Evolutionary conservation across 306 rosid genomes (phyloP).

Genomic region (Ormosia emarginata): DNA sequence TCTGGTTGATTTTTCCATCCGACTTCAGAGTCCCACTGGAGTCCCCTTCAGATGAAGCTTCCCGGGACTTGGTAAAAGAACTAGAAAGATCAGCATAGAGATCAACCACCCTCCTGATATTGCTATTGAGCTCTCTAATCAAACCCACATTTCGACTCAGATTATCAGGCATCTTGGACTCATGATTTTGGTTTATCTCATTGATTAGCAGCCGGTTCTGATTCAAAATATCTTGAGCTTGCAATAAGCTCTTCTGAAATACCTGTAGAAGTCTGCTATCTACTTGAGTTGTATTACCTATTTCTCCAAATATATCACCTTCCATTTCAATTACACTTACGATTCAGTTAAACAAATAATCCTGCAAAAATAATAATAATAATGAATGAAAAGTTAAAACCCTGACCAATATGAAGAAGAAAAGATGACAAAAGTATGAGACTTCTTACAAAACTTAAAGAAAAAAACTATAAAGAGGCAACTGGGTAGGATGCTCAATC

Average conservation of each 20-base stretch:
- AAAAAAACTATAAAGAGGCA: conserved; percentile 5
- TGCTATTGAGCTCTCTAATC: conserved; percentile 85
- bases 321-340: conserved; percentile 50
- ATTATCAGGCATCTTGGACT: conserved; percentile 73
- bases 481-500: conserved; percentile 14
- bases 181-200: conserved; percentile 89
- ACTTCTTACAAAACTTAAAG: conserved; percentile 8
- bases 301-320: conserved; percentile 61
- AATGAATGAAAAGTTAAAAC: conserved; percentile 4
- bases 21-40: conserved; percentile 71
- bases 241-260: conserved; percentile 81
- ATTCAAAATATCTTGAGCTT: conserved; percentile 88
- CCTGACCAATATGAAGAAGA: conserved; percentile 1
- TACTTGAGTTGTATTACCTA: conserved; percentile 56
- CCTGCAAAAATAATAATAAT: conserved; percentile 39
- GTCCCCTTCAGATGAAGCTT: conserved; percentile 82
- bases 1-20: conserved; percentile 70
- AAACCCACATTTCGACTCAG: conserved; percentile 73
- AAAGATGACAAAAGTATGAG: background rate
- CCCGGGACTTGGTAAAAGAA: conserved; percentile 63
- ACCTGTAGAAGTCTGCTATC: conserved; percentile 65
- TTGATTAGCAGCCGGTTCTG: conserved; percentile 82
- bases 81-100: conserved; percentile 82
- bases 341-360: conserved; percentile 30
- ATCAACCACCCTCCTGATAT: conserved; percentile 90